Evolutionary conservation across 2,329 filamentous ascomycete species (phyloP).

Genomic region (Colletotrichum endophyticum): DNA sequence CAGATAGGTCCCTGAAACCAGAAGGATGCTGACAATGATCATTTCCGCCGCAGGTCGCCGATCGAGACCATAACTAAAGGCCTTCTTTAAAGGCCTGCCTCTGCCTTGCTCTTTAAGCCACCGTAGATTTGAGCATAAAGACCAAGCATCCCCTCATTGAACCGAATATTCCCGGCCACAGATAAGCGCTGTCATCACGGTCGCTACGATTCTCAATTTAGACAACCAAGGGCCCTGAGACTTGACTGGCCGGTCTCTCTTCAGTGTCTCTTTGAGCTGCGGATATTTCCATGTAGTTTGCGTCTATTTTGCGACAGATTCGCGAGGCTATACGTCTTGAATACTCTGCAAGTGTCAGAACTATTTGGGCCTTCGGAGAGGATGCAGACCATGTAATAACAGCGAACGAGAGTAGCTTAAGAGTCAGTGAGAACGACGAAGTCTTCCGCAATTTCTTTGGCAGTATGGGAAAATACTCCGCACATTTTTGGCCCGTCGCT

Average conservation of each 20-base stretch:
- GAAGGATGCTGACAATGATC: background rate
- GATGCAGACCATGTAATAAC: rapidly evolving
- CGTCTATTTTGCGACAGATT: rapidly evolving
- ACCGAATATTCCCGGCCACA: background rate
- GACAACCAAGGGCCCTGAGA: rapidly evolving
- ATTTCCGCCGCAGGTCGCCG: background rate
- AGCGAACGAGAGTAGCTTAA: background rate
- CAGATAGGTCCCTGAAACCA: background rate
- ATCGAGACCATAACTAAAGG: rapidly evolving
- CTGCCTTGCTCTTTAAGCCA: background rate
- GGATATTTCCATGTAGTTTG: rapidly evolving
- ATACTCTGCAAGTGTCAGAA: background rate
- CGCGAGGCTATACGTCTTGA: background rate
- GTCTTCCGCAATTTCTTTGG: rapidly evolving
- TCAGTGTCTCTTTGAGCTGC: rapidly evolving
- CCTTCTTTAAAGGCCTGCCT: background rate
- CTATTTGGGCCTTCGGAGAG: rapidly evolving
- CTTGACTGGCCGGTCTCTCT: rapidly evolving
- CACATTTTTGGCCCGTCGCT: rapidly evolving
- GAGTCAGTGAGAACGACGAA: rapidly evolving
- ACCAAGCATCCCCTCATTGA: background rate
- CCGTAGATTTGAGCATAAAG: background rate
- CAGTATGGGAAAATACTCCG: background rate
- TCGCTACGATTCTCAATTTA: background rate
- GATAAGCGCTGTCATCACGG: rapidly evolving